A percentile compares a stretch with the other conserved stretches of the same genome.
Evolutionary conservation across 2,329 filamentous ascomycete genomes (phyloP).

Genomic region (Colletotrichum sp.): DNA sequence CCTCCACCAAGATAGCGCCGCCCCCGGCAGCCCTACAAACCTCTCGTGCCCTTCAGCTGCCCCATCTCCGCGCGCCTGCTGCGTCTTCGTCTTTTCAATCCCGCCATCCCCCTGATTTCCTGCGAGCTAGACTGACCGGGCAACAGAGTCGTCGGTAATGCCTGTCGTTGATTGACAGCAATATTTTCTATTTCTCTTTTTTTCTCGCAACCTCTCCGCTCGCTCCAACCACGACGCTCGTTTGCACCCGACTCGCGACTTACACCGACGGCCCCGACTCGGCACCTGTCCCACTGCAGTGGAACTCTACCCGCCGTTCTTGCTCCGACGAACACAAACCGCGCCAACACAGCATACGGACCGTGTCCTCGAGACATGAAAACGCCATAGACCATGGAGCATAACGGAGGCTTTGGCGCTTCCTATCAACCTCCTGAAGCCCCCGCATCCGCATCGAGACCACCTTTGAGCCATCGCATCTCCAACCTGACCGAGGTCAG

Average conservation of each 20-base stretch:
- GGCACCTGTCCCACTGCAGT: background rate
- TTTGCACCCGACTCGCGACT: background rate
- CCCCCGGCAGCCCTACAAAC: conserved; percentile 15
- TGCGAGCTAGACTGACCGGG: background rate
- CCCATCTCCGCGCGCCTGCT: background rate
- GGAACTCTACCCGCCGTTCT: background rate
- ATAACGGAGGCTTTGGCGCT: conserved; percentile 26
- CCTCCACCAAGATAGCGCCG: background rate
- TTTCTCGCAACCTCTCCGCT: background rate
- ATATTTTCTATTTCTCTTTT: background rate
- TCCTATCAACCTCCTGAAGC: conserved; percentile 27
- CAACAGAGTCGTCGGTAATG: background rate
- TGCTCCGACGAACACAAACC: background rate
- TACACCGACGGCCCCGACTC: background rate
- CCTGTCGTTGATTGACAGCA: background rate
- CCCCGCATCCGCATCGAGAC: background rate
- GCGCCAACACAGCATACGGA: background rate
- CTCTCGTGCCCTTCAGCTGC: conserved; percentile 2
- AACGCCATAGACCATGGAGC: conserved; percentile 9
- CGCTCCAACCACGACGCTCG: background rate
- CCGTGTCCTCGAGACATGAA: conserved; percentile 12
- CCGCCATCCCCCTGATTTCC: background rate
- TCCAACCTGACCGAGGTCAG: conserved; percentile 39
- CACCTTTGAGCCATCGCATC: conserved; percentile 32
- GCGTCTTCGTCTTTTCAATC: background rate